Percentiles rank a stretch among this genome's conserved stretches.
Conservation (phyloP, 805 yeast species). For the Candida corydali region DNA sequence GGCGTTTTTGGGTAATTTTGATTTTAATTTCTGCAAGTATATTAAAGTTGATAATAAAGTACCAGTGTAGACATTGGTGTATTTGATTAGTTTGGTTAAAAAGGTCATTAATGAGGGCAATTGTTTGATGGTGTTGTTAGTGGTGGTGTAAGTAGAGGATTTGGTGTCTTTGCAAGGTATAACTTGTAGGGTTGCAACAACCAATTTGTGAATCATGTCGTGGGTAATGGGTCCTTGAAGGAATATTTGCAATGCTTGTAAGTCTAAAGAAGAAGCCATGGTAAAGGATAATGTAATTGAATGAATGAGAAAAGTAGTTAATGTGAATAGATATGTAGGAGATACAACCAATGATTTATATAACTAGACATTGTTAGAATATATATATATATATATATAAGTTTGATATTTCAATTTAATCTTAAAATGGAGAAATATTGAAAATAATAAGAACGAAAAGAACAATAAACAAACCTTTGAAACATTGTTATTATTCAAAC, state of each 20-base stretch:
- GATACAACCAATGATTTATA: not conserved
- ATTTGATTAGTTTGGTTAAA: slow-evolving; percentile 64
- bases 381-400: no score
- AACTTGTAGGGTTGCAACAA: slow-evolving; percentile 62
- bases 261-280: slow-evolving; percentile 14
- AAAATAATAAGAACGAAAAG: not conserved
- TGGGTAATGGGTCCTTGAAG: slow-evolving; percentile 66
- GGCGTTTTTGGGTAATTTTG: slow-evolving; percentile 64
- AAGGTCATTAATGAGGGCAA: slow-evolving; percentile 73
- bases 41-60: slow-evolving; percentile 71
- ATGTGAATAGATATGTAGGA: not conserved
- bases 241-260: slow-evolving; percentile 54
- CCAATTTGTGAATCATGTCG: slow-evolving; percentile 69
- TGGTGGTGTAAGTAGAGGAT: slow-evolving; percentile 15
- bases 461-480: not conserved
- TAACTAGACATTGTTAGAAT: no score
- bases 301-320: not conserved
- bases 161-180: slow-evolving; percentile 51
- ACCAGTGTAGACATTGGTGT: slow-evolving; percentile 78
- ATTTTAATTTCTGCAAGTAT: slow-evolving; percentile 57
- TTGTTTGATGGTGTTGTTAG: slow-evolving; percentile 32
- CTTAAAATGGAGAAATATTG: slow-evolving; percentile 1
- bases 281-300: not conserved
- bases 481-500: not conserved
- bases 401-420: slow-evolving; percentile 1